These are phyloP conservation scores for Rhypophila decipiens DNA, from an alignment of 495 filamentous ascomycete genomes.

Conservation along the genomic window DNA sequence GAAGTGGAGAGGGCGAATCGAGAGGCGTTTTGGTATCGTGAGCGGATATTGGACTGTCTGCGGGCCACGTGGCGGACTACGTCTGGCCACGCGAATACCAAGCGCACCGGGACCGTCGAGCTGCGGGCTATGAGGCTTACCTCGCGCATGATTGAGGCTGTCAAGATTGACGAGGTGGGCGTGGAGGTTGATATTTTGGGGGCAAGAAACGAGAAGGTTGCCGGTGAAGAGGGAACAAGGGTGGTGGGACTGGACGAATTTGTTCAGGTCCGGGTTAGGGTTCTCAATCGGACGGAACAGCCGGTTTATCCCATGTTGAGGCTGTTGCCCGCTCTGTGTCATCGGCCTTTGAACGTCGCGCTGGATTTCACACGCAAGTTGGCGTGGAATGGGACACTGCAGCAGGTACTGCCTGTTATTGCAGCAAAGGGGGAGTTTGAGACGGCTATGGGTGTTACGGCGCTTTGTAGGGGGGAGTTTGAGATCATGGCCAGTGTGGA, in stretches of 20 bases:
- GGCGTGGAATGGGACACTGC: constrained; percentile 77
- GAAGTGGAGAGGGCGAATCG: constrained; percentile 71
- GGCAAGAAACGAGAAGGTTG: constrained; percentile 5
- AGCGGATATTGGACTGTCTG: constrained; percentile 69
- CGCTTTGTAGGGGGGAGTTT: constrained; percentile 73
- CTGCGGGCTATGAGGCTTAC: constrained; percentile 66
- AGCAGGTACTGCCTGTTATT: constrained; percentile 61
- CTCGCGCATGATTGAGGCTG: constrained; percentile 73
- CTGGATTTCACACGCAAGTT: constrained; percentile 77
- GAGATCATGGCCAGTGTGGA: constrained; percentile 78
- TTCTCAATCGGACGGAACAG: constrained; percentile 64
- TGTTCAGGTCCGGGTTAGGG: constrained; percentile 56
- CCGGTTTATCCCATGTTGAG: constrained; percentile 69
- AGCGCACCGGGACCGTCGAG: constrained; percentile 63
- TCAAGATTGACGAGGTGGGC: constrained; percentile 73
- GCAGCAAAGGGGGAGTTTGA: constrained; percentile 46
- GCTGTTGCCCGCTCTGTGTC: constrained; percentile 66
- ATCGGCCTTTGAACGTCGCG: constrained; percentile 65
- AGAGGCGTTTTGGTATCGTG: constrained; percentile 90
- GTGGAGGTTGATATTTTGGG: constrained; percentile 54
- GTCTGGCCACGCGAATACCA: constrained; percentile 47
- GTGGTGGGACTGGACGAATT: constrained; percentile 63
- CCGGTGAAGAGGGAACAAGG: neutral
- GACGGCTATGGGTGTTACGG: constrained; percentile 58
- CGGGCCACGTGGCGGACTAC: constrained; percentile 55